phyloP scores from a whole-genome alignment of 305 asterid genomes.

The Nicotiana rustica region DNA sequence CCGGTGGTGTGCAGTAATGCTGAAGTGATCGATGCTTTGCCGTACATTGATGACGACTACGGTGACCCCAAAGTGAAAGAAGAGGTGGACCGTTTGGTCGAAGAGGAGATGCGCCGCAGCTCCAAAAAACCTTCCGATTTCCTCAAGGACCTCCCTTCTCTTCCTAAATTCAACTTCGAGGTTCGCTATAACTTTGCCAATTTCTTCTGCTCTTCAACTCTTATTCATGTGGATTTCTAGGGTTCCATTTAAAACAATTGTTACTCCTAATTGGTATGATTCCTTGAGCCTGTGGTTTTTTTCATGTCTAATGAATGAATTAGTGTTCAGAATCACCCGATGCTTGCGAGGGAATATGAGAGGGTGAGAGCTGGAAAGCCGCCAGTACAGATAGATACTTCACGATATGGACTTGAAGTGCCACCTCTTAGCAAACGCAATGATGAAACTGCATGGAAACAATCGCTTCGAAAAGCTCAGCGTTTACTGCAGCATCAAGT shows the following conservation, averaged over 20 bases:
- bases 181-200: slow-evolving; percentile 40
- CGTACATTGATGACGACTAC: slow-evolving; percentile 94
- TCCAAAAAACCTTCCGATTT: slow-evolving; percentile 90
- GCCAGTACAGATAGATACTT: slow-evolving; percentile 81
- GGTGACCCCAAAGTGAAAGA: slow-evolving; percentile 73
- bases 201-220: slow-evolving; percentile 2
- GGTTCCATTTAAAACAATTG: neutral
- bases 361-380: slow-evolving; percentile 95
- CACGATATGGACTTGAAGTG: slow-evolving; percentile 88
- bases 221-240: neutral
- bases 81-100: slow-evolving; percentile 89
- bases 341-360: slow-evolving; percentile 96
- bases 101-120: slow-evolving; percentile 94
- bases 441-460: slow-evolving; percentile 96
- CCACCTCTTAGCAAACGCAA: slow-evolving; percentile 79
- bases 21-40: slow-evolving; percentile 82
- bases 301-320: slow-evolving; percentile 18
- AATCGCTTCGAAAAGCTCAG: slow-evolving; percentile 81
- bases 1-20: slow-evolving; percentile 50
- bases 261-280: no score
- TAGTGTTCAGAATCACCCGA: slow-evolving; percentile 79
- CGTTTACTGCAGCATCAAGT: slow-evolving; percentile 96
- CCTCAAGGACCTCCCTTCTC: slow-evolving; percentile 88
- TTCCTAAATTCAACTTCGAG: slow-evolving; percentile 67
- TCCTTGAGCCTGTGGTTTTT: neutral